phyloP scores from a whole-genome alignment of 2,329 filamentous ascomycete genomes.

The Diaporthe amygdali region DNA sequence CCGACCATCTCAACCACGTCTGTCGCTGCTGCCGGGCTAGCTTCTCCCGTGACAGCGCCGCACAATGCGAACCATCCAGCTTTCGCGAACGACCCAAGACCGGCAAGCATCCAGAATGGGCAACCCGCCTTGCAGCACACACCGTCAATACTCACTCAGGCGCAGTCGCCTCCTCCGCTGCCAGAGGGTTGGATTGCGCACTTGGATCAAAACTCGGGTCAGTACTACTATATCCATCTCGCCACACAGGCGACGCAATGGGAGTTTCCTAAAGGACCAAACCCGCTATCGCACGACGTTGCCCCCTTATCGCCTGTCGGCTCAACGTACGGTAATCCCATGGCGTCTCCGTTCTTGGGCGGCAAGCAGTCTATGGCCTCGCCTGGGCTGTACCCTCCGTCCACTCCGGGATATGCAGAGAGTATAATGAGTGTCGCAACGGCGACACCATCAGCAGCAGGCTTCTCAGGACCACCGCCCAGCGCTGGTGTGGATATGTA shows the following conservation, averaged over 20 bases:
- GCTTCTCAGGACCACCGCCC: slow-evolving; percentile 88
- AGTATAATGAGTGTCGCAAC: slow-evolving; percentile 83
- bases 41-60: slow-evolving; percentile 47
- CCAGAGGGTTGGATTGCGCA: slow-evolving; percentile 99
- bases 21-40: slow-evolving; percentile 36
- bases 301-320: slow-evolving; percentile 82
- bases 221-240: slow-evolving; percentile 98
- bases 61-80: slow-evolving; percentile 79
- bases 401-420: slow-evolving; percentile 83
- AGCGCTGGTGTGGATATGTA: slow-evolving; percentile 92
- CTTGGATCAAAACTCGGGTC: slow-evolving; percentile 91
- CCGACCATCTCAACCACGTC: slow-evolving; percentile 30
- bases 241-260: slow-evolving; percentile 96
- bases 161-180: slow-evolving; percentile 86
- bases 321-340: slow-evolving; percentile 76
- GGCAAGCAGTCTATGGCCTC: slow-evolving; percentile 75
- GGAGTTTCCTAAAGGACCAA: slow-evolving; percentile 97
- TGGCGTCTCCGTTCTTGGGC: slow-evolving; percentile 71
- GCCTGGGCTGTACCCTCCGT: slow-evolving; percentile 76
- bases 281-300: slow-evolving; percentile 82
- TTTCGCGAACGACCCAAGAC: slow-evolving; percentile 82
- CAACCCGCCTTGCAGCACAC: slow-evolving; percentile 52
- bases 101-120: slow-evolving; percentile 49
- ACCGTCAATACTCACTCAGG: slow-evolving; percentile 53
- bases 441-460: slow-evolving; percentile 76